A percentile compares a stretch with the other conserved stretches of the same genome.
Evolutionary conservation across 176 grass and related monocot genomes (phyloP).

Genomic region (Carex scoparia): DNA sequence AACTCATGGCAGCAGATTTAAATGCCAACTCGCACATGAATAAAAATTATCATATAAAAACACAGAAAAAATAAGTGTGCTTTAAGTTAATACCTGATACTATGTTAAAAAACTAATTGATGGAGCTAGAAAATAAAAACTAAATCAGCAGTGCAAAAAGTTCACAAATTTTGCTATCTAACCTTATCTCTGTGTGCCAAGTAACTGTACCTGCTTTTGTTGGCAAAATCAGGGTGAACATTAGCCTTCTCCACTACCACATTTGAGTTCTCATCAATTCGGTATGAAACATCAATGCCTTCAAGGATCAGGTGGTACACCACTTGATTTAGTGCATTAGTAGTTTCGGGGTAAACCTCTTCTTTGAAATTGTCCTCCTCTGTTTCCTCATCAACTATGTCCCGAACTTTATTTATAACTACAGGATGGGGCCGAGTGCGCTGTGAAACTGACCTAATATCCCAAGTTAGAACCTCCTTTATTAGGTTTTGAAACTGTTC

Average conservation of each 20-base stretch:
- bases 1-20: no score
- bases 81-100: background rate
- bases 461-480: slow-evolving; percentile 74
- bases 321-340: background rate
- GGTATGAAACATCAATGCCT: slow-evolving; percentile 83
- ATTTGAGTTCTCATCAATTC: slow-evolving; percentile 42
- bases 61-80: background rate
- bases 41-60: background rate
- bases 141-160: background rate
- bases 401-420: background rate
- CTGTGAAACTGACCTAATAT: slow-evolving; percentile 86
- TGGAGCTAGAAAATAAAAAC: background rate
- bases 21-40: background rate
- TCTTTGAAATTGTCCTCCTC: background rate
- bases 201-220: slow-evolving; percentile 27
- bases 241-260: slow-evolving; percentile 48
- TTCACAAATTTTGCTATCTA: background rate
- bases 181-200: slow-evolving; percentile 36
- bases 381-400: background rate
- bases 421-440: slow-evolving; percentile 49
- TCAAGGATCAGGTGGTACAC: slow-evolving; percentile 73
- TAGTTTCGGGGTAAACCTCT: background rate
- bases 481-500: slow-evolving; percentile 67
- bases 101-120: background rate
- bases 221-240: slow-evolving; percentile 19